Percentiles rank a stretch among this genome's conserved stretches.
Conservation (phyloP, 2,329 filamentous ascomycete species). For the Calonectria ilicicola region DNA sequence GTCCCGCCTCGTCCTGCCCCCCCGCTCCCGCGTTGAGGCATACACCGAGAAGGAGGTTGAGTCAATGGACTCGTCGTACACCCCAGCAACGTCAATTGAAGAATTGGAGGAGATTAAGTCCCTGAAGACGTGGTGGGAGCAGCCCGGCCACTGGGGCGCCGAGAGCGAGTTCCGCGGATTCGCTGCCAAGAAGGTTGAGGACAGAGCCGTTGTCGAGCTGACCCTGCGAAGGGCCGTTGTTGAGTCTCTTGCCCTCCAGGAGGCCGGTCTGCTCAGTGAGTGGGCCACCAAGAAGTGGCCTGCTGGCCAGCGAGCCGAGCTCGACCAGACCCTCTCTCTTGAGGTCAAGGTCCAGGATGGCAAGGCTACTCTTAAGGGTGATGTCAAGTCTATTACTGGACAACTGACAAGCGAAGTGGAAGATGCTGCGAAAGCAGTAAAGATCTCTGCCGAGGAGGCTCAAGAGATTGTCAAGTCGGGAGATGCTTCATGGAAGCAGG, state of each 20-base stretch:
- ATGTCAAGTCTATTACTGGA: slow-evolving; percentile 49
- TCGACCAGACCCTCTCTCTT: slow-evolving; percentile 50
- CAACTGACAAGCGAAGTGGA: slow-evolving; percentile 46
- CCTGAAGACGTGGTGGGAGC: slow-evolving; percentile 65
- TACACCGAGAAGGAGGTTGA: slow-evolving; percentile 46
- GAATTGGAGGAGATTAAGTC: slow-evolving; percentile 62
- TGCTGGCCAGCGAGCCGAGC: slow-evolving; percentile 46
- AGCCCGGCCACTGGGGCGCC: slow-evolving; percentile 62
- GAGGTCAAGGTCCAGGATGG: slow-evolving; percentile 56
- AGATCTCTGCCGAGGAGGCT: slow-evolving; percentile 54
- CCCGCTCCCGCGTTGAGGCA: slow-evolving; percentile 47
- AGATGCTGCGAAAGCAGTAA: slow-evolving; percentile 38
- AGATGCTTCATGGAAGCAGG: slow-evolving; percentile 68
- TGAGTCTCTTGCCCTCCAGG: slow-evolving; percentile 61
- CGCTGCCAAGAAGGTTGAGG: slow-evolving; percentile 53
- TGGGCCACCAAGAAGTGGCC: slow-evolving; percentile 51
- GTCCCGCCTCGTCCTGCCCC: slow-evolving; percentile 49
- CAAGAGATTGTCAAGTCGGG: slow-evolving; percentile 57
- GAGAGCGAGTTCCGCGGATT: slow-evolving; percentile 61
- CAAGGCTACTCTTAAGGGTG: slow-evolving; percentile 52
- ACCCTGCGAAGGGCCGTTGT: slow-evolving; percentile 63
- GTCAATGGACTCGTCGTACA: slow-evolving; percentile 54
- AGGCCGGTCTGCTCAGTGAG: slow-evolving; percentile 44
- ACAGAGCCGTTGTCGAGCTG: slow-evolving; percentile 60
- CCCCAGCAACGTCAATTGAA: slow-evolving; percentile 58